Evolutionary conservation across 495 filamentous ascomycete species (phyloP), one percentile per base, ranked within the genome.

Genomic region (Aspergillus nanangensis): DNA sequence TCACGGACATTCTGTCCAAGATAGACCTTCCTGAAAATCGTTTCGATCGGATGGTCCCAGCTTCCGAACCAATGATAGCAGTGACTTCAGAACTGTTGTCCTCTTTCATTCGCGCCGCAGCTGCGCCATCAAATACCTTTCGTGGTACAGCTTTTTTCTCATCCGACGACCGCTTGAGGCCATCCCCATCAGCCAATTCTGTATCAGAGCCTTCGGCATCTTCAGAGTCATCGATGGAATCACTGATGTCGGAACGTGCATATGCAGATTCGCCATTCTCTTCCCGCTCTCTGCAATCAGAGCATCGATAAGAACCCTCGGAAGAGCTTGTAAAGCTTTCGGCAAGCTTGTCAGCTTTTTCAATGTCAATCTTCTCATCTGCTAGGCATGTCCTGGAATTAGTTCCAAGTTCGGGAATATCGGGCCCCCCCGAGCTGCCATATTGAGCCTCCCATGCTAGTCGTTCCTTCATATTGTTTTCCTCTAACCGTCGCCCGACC

Each of bases 371-470:
- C 40, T 35, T 5, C 15, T 52, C 51, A 58, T 55, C 52, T 38
- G 27, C 48, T 29, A 45, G 55, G 13, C 53, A 50, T 32, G 25
- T 29, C 25, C 47, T 73, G 1, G 59, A 55, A 11, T 61, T 64
- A 17, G 61, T 59, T 4, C 54, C 50, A 11, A 65, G 53, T 4
- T 63, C 65, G 4, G 66, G 65, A 8, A 63, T 61, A 24, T 25
- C 42, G 20, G 32, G 41, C 3, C 15, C 61, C 41, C 64, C 71
- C 38, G 86, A 72, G 4, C 86, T 73, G 4, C 65, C 65, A 14
- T 93, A 94, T 25, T 78, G 74, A 11, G 78, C 78, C 62, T 96
- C 91, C 92, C 92, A 97, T 53, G 82, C 77, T 21, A 71, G 69
- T 17, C 84, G 75, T 41, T 95, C 90, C 9, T 72, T 69, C 7